Base-by-base conservation (phyloP, 352 stramenopile genomes). In the Pythium aphanidermatum region DNA sequence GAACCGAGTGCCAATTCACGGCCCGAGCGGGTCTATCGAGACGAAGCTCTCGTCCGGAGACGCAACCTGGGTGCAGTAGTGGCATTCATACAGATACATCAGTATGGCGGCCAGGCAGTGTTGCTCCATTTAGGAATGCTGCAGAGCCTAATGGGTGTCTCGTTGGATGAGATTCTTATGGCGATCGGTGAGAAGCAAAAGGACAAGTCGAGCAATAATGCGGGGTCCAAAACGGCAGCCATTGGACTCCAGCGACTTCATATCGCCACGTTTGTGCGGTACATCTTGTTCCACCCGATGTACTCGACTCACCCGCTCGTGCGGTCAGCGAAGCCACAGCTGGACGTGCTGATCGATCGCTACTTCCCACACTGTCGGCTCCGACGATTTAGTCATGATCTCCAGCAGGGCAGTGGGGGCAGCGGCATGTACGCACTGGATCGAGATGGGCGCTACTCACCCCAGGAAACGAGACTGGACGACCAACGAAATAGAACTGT, bases 241-340 rank as follows among this genome's bases (percentile, higher is more conserved):
- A 62, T 54, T 13, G 51, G 60, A 1, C 36, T 61, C 10, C 62
- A 83, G 17, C 82, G 82, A 26, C 61, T 74, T 23, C 61, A 76
- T 38, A 57, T 75, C 10, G 63, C 68, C 7, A 63, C 60, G 11
- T 90, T 90, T 60, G 74, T 90, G 32, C 70, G 78, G 2, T 74
- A 90, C 40, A 80, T 87, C 42, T 48, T 90, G 26, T 87, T 90
- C 63, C 74, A 87, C 30, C 69, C 73, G 11, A 56, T 87, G 41
- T 90, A 87, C 59, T 63, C 64, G 19, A 74, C 79, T 46, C 63
- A 68, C 0, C 47, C 63, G 3, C 69, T 83, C 14, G 51, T 72
- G 0, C 61, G 63, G 39, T 65, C 50, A 0, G 62, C 70, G 4
- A 26, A 56, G 13, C 26, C 36, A 2, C 37, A 39, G 27, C 63